These are phyloP conservation scores for Cladosporium sphaerospermum DNA, from an alignment of 2,329 filamentous ascomycete species.

Conservation along the genomic window DNA sequence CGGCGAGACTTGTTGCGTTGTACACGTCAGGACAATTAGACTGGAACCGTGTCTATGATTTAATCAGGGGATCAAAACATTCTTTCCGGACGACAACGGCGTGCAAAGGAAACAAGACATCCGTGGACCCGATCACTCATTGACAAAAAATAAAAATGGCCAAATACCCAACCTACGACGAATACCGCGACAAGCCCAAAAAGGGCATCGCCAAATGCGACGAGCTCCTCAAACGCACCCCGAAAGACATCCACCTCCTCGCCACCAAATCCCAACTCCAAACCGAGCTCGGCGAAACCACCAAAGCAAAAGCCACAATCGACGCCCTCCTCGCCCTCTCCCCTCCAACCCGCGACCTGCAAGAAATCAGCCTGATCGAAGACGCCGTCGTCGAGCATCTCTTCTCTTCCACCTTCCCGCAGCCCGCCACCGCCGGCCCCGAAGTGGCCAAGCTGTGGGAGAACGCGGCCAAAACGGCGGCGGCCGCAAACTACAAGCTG, in stretches of 20 bases:
- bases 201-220: constrained; percentile 30
- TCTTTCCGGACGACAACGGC: too few species aligned
- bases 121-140: background rate
- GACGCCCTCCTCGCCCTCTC: constrained; percentile 20
- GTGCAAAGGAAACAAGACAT: background rate
- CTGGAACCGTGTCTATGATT: too few species aligned
- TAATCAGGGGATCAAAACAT: too few species aligned
- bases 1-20: too few species aligned
- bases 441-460: constrained; percentile 29
- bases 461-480: constrained; percentile 22
- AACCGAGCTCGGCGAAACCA: constrained; percentile 16
- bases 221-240: constrained; percentile 25
- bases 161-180: constrained; percentile 29
- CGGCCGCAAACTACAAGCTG: constrained; percentile 20
- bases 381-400: constrained; percentile 22
- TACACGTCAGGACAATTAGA: too few species aligned
- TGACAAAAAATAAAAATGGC: constrained; percentile 21
- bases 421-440: constrained; percentile 22
- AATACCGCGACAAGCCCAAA: constrained; percentile 25
- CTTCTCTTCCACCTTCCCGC: constrained; percentile 22
- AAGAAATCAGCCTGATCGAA: constrained; percentile 25
- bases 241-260: constrained; percentile 25
- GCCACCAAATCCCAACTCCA: constrained; percentile 27
- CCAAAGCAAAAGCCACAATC: constrained; percentile 19
- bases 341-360: constrained; percentile 22